These are phyloP conservation scores for Plasmopara muralis DNA, from an alignment of 352 stramenopile genomes.

Conservation along the genomic window DNA sequence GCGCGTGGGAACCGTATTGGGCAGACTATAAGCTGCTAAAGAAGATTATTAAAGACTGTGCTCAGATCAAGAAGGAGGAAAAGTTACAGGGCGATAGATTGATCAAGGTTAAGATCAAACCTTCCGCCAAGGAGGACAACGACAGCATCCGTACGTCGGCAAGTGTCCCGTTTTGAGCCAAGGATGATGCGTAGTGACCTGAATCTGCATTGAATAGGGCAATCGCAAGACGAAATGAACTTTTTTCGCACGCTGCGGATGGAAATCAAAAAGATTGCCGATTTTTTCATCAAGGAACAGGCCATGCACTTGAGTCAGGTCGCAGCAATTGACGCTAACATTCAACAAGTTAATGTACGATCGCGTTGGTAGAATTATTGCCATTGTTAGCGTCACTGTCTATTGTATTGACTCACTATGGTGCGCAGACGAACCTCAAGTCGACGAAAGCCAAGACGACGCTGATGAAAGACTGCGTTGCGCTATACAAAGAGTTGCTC, in stretches of 20 bases:
- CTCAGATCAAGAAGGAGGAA: slow-evolving; percentile 81
- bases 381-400: neutral
- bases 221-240: slow-evolving; percentile 81
- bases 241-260: slow-evolving; percentile 81
- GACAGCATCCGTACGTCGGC: slow-evolving; percentile 75
- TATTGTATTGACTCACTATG: slow-evolving; percentile 2
- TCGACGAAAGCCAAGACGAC: slow-evolving; percentile 61
- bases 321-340: slow-evolving; percentile 58
- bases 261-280: slow-evolving; percentile 82
- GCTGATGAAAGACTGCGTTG: slow-evolving; percentile 77
- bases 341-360: slow-evolving; percentile 52
- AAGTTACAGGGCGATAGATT: slow-evolving; percentile 73
- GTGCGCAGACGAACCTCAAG: slow-evolving; percentile 32
- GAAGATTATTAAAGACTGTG: slow-evolving; percentile 87
- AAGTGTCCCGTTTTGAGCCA: neutral
- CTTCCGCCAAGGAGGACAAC: slow-evolving; percentile 73
- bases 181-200: neutral
- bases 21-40: slow-evolving; percentile 88
- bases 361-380: neutral
- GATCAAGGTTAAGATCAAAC: slow-evolving; percentile 74
- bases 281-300: slow-evolving; percentile 84
- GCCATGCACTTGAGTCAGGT: slow-evolving; percentile 61
- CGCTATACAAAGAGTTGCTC: slow-evolving; percentile 82
- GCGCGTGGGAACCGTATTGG: slow-evolving; percentile 68
- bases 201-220: slow-evolving; percentile 29